These are phyloP conservation scores for Saitozyma sp. DNA, from an alignment of 768 basidiomycete genomes.

Conservation along the genomic window DNA sequence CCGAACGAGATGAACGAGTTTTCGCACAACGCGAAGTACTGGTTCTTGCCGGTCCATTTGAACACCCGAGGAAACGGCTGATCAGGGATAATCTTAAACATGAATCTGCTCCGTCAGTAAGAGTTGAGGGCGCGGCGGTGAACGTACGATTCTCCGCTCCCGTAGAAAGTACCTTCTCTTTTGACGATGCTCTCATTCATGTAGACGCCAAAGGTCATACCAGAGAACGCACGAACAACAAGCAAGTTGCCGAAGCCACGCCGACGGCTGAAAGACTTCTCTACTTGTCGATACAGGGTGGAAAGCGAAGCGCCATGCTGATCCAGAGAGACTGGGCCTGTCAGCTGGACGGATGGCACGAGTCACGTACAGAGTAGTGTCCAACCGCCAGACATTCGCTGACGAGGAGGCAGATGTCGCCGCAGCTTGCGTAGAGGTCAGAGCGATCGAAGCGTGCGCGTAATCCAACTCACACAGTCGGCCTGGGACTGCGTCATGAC, in stretches of 20 bases:
- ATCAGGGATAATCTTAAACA: constrained; percentile 30
- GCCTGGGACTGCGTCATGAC: constrained; percentile 32
- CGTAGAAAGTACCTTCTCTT: constrained; percentile 72
- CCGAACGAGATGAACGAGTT: constrained; percentile 79
- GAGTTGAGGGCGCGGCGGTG: neutral
- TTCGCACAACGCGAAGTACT: constrained; percentile 86
- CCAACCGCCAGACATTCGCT: constrained; percentile 45
- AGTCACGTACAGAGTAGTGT: constrained; percentile 41
- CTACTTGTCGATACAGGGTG: constrained; percentile 67
- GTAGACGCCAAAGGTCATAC: constrained; percentile 77
- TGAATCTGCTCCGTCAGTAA: constrained; percentile 24
- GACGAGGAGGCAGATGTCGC: constrained; percentile 38
- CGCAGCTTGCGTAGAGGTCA: constrained; percentile 23
- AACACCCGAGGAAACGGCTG: constrained; percentile 23
- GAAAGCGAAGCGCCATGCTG: constrained; percentile 91
- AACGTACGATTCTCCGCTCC: constrained; percentile 78
- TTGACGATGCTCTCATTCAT: constrained; percentile 68
- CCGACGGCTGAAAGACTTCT: constrained; percentile 31
- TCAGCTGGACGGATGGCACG: neutral
- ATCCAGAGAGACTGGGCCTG: constrained; percentile 65
- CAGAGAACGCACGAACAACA: constrained; percentile 65
- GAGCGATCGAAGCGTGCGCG: neutral
- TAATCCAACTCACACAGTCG: constrained; percentile 25
- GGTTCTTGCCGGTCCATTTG: constrained; percentile 74
- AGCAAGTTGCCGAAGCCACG: constrained; percentile 57